Evolutionary conservation across 371 early-diverging fungal genomes (phyloP).

Genomic region (Conidiobolus coronatus): DNA sequence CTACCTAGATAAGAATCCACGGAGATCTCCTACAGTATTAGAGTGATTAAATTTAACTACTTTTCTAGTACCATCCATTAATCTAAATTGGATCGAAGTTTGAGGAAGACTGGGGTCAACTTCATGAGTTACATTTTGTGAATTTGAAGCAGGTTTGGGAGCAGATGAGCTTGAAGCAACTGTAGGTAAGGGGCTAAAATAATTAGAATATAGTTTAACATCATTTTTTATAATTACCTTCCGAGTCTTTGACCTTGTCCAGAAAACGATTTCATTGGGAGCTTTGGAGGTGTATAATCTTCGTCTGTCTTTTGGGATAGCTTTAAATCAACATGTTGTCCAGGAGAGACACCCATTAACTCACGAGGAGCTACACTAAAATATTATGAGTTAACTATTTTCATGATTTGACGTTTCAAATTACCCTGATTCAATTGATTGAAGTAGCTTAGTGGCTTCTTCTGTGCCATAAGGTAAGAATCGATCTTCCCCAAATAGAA

Average conservation of each 20-base stretch:
- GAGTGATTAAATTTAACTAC: constrained; percentile 72
- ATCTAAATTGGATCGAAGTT: constrained; percentile 71
- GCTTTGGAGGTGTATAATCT: constrained; percentile 64
- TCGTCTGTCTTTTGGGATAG: constrained; percentile 64
- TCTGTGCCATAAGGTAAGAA: constrained; percentile 66
- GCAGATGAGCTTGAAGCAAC: constrained; percentile 12
- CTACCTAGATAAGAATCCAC: constrained; percentile 38
- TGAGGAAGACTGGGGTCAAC: constrained; percentile 29
- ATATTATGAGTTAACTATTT: not conserved
- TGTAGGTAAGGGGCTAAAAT: constrained; percentile 10
- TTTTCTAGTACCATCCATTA: constrained; percentile 76
- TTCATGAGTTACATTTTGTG: constrained; percentile 30
- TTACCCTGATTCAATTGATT: constrained; percentile 73
- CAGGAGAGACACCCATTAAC: constrained; percentile 69
- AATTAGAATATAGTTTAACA: constrained; percentile 1
- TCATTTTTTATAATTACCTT: constrained; percentile 7
- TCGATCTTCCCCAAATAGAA: constrained; percentile 85
- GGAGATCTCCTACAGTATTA: constrained; percentile 70
- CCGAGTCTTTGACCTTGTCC: constrained; percentile 77
- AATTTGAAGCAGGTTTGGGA: constrained; percentile 12
- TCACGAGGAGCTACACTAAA: constrained; percentile 33
- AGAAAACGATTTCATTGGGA: constrained; percentile 50
- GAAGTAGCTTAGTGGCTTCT: constrained; percentile 54
- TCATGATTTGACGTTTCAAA: not conserved
- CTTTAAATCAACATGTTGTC: constrained; percentile 78